Percentiles rank a stretch among this genome's conserved stretches.
Conservation (phyloP, 2,329 filamentous ascomycete genomes). For the Penicillium sumatraense region DNA sequence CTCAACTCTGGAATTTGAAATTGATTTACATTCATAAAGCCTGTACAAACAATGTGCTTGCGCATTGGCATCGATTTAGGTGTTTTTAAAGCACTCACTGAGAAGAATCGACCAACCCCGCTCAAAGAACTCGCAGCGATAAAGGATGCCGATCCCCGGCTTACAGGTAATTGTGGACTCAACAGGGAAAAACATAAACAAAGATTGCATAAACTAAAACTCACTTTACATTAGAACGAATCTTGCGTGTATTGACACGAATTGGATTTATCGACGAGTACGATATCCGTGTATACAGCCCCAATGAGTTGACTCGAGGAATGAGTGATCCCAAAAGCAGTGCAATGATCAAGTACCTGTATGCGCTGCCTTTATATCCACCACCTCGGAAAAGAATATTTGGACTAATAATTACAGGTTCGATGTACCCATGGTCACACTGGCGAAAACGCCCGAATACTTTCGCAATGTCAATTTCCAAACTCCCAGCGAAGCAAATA, state of each 20-base stretch:
- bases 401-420: slow-evolving; percentile 6
- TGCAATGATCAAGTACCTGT: slow-evolving; percentile 20
- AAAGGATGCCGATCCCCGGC: slow-evolving; percentile 11
- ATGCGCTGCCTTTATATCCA: too few species aligned
- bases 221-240: slow-evolving; percentile 14
- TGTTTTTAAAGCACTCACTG: slow-evolving; percentile 17
- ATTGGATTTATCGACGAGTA: slow-evolving; percentile 22
- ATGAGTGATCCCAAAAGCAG: slow-evolving; percentile 12
- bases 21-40: slow-evolving; percentile 5
- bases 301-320: slow-evolving; percentile 18
- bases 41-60: slow-evolving; percentile 18
- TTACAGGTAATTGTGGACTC: too few species aligned
- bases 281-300: slow-evolving; percentile 12
- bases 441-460: slow-evolving; percentile 14
- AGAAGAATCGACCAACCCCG: neutral
- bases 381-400: too few species aligned
- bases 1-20: neutral
- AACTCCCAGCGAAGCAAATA: neutral
- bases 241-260: slow-evolving; percentile 18
- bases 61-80: slow-evolving; percentile 21
- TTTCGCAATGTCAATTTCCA: neutral
- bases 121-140: slow-evolving; percentile 18
- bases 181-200: too few species aligned
- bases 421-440: slow-evolving; percentile 11
- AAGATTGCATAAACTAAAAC: neutral